These are phyloP conservation scores for Thelephora terrestris DNA, from an alignment of 1,284 basidiomycete species.

Conservation along the genomic window DNA sequence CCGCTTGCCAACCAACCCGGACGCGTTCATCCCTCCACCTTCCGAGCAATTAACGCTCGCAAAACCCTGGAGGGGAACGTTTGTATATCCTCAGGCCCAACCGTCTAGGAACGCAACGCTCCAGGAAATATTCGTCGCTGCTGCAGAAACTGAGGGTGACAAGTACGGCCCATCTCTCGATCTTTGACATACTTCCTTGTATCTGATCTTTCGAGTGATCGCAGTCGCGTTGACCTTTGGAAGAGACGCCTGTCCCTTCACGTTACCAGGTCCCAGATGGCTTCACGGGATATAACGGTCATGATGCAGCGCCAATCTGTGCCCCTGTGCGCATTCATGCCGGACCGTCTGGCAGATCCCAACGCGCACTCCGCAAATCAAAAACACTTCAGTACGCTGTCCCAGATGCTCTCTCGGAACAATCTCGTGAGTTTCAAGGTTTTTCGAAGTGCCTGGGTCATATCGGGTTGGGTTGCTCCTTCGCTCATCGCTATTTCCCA, in stretches of 20 bases:
- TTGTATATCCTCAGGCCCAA: constrained; percentile 27
- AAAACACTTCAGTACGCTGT: constrained; percentile 42
- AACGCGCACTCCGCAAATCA: constrained; percentile 39
- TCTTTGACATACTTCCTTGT: constrained; percentile 4
- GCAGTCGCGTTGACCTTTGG: constrained; percentile 33
- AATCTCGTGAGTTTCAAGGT: constrained; percentile 33
- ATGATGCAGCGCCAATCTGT: background rate
- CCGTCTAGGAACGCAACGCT: constrained; percentile 18
- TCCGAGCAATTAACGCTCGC: constrained; percentile 30
- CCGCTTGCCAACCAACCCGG: constrained; percentile 50
- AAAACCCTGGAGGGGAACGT: constrained; percentile 44
- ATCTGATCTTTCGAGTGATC: constrained; percentile 11
- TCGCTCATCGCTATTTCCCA: background rate
- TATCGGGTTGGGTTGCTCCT: background rate
- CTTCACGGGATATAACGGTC: background rate
- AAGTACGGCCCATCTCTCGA: constrained; percentile 33
- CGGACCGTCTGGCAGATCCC: constrained; percentile 42
- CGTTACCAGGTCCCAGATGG: constrained; percentile 20
- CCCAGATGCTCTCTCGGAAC: constrained; percentile 38
- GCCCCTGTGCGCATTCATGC: constrained; percentile 52
- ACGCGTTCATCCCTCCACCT: constrained; percentile 44
- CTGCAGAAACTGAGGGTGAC: constrained; percentile 56
- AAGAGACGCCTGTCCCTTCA: constrained; percentile 40
- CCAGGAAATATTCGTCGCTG: constrained; percentile 45
- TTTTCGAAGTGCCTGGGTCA: background rate